A percentile compares a stretch with the other conserved stretches of the same genome.
These are phyloP conservation scores for Ogataea populi-albae DNA, from an alignment of 805 yeast species.

Conservation along the genomic window DNA sequence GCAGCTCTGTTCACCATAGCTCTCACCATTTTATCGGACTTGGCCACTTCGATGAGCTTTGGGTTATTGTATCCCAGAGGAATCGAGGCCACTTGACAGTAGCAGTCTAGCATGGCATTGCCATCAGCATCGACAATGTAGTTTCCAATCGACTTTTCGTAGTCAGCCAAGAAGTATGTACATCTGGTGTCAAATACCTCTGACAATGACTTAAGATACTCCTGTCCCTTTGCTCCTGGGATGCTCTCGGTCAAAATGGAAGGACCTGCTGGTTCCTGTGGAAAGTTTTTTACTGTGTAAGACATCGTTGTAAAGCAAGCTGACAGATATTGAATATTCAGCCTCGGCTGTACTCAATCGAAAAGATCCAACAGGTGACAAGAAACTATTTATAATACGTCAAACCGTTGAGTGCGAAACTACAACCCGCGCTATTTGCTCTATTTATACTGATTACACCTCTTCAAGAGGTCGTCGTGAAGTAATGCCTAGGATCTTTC, in stretches of 20 bases:
- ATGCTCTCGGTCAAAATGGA: constrained; percentile 50
- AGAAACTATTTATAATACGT: too few relatives aligned
- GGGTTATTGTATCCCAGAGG: constrained; percentile 88
- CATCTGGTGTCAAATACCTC: constrained; percentile 70
- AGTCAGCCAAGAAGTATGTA: constrained; percentile 73
- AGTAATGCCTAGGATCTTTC: too few relatives aligned
- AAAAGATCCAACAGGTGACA: too few relatives aligned
- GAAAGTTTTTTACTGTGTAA: constrained; percentile 59
- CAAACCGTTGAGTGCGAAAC: too few relatives aligned
- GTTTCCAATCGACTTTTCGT: constrained; percentile 72
- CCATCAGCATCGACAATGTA: constrained; percentile 81
- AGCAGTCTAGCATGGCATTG: constrained; percentile 67
- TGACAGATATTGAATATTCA: too few relatives aligned
- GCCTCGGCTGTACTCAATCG: too few relatives aligned
- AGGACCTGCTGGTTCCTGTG: constrained; percentile 78
- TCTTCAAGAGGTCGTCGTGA: too few relatives aligned
- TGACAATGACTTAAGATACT: constrained; percentile 51
- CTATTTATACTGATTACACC: too few relatives aligned
- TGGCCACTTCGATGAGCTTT: constrained; percentile 63
- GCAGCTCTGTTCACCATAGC: constrained; percentile 85
- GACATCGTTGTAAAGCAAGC: constrained; percentile 36
- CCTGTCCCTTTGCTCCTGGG: constrained; percentile 75
- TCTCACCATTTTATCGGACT: constrained; percentile 64
- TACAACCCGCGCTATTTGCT: too few relatives aligned
- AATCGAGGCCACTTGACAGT: constrained; percentile 82